Evolutionary conservation across 1,139 yeast genomes (phyloP).

Genomic region (Diutina pseudorugosa): DNA sequence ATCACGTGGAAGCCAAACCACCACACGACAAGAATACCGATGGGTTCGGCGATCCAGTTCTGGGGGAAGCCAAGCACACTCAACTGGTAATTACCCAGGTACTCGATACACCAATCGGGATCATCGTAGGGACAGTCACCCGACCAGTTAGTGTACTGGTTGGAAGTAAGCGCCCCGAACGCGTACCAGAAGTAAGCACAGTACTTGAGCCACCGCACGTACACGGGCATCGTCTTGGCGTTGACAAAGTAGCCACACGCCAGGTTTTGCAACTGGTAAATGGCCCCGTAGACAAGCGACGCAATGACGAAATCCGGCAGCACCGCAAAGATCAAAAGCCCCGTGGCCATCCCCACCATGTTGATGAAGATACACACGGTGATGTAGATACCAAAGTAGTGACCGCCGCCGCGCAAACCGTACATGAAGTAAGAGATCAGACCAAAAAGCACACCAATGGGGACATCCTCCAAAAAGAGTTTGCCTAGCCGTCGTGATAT

Average conservation of each 20-base stretch:
- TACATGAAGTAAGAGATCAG: constrained; percentile 2
- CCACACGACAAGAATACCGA: constrained; percentile 51
- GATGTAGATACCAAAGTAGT: neutral
- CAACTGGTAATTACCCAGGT: neutral
- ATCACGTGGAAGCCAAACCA: constrained; percentile 39
- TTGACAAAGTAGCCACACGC: constrained; percentile 4
- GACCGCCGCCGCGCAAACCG: neutral
- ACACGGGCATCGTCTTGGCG: constrained; percentile 1
- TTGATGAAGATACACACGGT: constrained; percentile 2
- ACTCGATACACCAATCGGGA: neutral
- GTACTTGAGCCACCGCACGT: constrained; percentile 3
- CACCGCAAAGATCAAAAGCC: neutral
- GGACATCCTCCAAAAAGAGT: neutral
- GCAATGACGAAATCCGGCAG: constrained; percentile 1
- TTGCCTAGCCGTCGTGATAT: neutral
- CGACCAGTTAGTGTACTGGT: neutral
- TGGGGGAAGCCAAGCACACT: neutral
- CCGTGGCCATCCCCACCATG: neutral
- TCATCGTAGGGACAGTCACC: neutral
- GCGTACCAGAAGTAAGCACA: constrained; percentile 3
- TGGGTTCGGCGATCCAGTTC: constrained; percentile 50
- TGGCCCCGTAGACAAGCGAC: constrained; percentile 2
- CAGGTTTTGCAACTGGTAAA: neutral
- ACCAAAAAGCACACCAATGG: neutral
- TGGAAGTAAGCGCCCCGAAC: neutral